Base-by-base conservation (phyloP, 1,284 basidiomycete genomes). In the Irpex rosettiformis region DNA sequence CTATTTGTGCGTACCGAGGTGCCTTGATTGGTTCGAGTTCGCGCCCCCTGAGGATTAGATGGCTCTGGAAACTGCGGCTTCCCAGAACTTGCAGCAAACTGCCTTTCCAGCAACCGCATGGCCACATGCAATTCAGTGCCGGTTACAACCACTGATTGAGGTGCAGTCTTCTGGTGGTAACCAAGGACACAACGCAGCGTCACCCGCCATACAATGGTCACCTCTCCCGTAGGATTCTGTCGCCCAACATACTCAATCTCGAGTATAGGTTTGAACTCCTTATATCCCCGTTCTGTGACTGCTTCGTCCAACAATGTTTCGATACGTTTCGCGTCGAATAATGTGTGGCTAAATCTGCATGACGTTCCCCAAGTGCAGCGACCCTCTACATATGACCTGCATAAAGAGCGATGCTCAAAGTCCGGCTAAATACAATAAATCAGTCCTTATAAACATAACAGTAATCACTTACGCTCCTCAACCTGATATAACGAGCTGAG, bases 71-170 rank as follows among this genome's bases (percentile, higher is more conserved):
- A n/a, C 27, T 55, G 53, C 2, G 52, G 47, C 45, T 49, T 58
- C 11, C 57, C 57, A 33, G 57, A 33, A 30, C 54, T 58, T 21
- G 43, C 56, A 6, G 60, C 56, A 29, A 61, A 61, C 51, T 61
- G 60, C 25, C 27, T 18, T 47, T 61, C 60, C 4, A 61, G 48
- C 30, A 61, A 43, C n/a, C 56, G 22, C 48, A 61, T 55, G 43
- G 60, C 56, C n/a, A 24, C 21, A 37, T 57, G 52, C 47, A 61
- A 27, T 25, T 58, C 57, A 25, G 37, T 21, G 13, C 49, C 48
- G 3, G 60, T 61, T 11, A 55, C 60, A 30, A 61, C 56, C 18
- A 61, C 60, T 1, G 60, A 57, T 43, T 61, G 53, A n/a, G 60
- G 60, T 30, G 60, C 52, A 16, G 29, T 33, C 33, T 58, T 60